These are phyloP conservation scores for Limnomonas spitsbergensis DNA, from an alignment of 139 green algal genomes.

Conservation along the genomic window DNA sequence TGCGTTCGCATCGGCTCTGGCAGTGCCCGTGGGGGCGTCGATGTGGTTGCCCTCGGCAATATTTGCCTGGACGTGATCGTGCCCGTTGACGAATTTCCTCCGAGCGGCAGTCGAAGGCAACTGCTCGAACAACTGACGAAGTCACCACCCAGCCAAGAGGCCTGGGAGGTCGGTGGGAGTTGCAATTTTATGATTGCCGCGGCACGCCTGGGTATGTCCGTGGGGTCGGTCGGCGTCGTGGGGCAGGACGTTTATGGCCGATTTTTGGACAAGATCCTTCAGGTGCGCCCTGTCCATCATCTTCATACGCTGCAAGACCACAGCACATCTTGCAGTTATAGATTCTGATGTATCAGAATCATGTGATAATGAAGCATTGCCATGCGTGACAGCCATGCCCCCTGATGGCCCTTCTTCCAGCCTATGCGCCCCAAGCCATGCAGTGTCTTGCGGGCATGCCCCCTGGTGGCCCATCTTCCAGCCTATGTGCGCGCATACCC, in stretches of 20 bases:
- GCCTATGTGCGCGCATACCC: too few relatives aligned
- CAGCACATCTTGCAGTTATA: too few relatives aligned
- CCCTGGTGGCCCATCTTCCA: too few relatives aligned
- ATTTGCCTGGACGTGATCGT: constrained; percentile 85
- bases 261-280: constrained; percentile 73
- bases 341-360: too few relatives aligned
- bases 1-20: too few relatives aligned
- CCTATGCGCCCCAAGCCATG: too few relatives aligned
- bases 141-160: constrained; percentile 18
- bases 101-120: constrained; percentile 17
- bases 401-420: too few relatives aligned
- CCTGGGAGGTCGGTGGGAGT: constrained; percentile 80
- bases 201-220: constrained; percentile 73
- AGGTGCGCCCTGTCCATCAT: constrained; percentile 57
- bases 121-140: constrained; percentile 56
- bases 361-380: too few relatives aligned
- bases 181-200: constrained; percentile 92
- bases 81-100: constrained; percentile 49
- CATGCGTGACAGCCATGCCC: too few relatives aligned
- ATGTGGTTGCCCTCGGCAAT: constrained; percentile 78
- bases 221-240: constrained; percentile 70
- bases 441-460: too few relatives aligned
- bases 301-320: neutral
- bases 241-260: constrained; percentile 76
- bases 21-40: constrained; percentile 19